phyloP scores from a whole-genome alignment of 2,329 filamentous ascomycete genomes.

The Thelonectria olida region DNA sequence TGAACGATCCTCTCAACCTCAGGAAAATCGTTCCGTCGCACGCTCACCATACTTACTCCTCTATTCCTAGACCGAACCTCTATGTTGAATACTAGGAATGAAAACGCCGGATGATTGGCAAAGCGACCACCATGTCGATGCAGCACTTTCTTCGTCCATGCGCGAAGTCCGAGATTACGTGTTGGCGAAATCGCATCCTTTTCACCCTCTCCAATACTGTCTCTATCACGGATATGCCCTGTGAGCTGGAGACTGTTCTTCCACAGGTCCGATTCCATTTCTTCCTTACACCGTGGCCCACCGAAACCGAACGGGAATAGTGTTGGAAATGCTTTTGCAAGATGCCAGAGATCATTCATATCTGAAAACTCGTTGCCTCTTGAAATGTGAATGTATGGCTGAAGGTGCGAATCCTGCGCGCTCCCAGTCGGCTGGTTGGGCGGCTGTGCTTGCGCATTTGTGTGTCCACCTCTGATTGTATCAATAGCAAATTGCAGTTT shows the following conservation, averaged over 20 bases:
- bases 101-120: background rate
- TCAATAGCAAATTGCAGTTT: constrained; percentile 12
- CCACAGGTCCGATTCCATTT: constrained; percentile 1
- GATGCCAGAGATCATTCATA: constrained; percentile 5
- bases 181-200: background rate
- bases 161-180: constrained; percentile 6
- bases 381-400: constrained; percentile 14
- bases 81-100: constrained; percentile 14
- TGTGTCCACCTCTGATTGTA: constrained; percentile 2
- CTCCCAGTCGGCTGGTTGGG: background rate
- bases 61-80: background rate
- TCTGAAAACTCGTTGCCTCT: constrained; percentile 5
- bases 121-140: background rate
- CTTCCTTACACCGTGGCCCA: background rate
- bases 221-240: background rate
- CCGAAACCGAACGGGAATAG: constrained; percentile 7
- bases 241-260: background rate
- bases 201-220: background rate
- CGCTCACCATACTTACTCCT: constrained; percentile 5
- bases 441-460: background rate
- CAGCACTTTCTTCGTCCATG: background rate
- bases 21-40: background rate
- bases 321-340: constrained; percentile 15
- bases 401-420: background rate
- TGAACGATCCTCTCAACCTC: background rate